These are phyloP conservation scores for Carallia brachiata DNA, from an alignment of 345 rosid species.

Conservation along the genomic window DNA sequence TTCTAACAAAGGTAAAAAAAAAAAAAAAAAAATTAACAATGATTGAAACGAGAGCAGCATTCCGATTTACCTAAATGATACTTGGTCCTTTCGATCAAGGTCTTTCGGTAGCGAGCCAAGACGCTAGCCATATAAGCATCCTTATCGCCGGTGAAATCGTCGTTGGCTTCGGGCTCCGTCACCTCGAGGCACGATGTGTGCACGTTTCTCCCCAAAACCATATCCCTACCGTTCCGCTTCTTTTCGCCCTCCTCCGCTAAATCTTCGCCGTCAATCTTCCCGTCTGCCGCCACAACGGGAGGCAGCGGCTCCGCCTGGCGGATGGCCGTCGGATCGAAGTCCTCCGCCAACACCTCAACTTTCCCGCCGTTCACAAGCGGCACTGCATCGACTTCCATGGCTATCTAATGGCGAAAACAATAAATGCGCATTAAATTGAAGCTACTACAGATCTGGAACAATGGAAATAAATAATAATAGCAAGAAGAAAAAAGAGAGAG, in stretches of 20 bases:
- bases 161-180: constrained; percentile 86
- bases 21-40: neutral
- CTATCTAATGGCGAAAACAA: constrained; percentile 4
- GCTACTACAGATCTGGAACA: constrained; percentile 22
- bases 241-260: constrained; percentile 7
- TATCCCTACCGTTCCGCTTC: constrained; percentile 43
- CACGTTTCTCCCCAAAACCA: constrained; percentile 78
- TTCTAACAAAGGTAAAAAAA: neutral
- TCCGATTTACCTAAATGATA: constrained; percentile 60
- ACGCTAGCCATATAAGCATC: constrained; percentile 96
- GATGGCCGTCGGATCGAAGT: constrained; percentile 47
- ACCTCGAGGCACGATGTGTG: constrained; percentile 80
- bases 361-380: neutral
- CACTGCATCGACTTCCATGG: constrained; percentile 17
- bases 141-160: constrained; percentile 83
- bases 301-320: constrained; percentile 47
- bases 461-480: constrained; percentile 11
- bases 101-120: constrained; percentile 80
- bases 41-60: neutral
- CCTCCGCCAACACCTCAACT: constrained; percentile 29
- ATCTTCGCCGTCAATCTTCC: neutral
- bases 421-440: constrained; percentile 18
- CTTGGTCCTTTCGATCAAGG: constrained; percentile 70
- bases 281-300: constrained; percentile 21
- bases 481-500: neutral